Evolutionary conservation across 2,329 filamentous ascomycete genomes (phyloP).

Genomic region (Harringtonia aguacate): DNA sequence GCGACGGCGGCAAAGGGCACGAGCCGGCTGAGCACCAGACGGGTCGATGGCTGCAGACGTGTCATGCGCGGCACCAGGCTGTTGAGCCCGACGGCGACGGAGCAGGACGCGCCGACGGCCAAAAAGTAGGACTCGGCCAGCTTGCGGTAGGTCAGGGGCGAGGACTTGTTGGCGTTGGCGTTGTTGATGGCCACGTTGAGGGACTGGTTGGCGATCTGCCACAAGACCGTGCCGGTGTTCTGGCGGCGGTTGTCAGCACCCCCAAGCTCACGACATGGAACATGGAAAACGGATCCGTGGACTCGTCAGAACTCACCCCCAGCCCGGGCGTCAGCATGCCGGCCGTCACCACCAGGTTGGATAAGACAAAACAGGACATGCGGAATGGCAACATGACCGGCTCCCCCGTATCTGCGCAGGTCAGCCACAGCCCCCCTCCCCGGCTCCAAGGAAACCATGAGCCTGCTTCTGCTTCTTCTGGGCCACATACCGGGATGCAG

Average conservation of each 20-base stretch:
- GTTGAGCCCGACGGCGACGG: conserved; percentile 86
- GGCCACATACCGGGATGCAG: conserved; percentile 68
- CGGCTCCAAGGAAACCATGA: too few relatives aligned
- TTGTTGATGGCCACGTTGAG: conserved; percentile 97
- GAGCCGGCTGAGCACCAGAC: conserved; percentile 68
- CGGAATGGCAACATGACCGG: conserved; percentile 90
- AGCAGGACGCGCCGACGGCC: conserved; percentile 86
- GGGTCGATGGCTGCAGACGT: conserved; percentile 61
- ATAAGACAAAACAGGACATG: conserved; percentile 92
- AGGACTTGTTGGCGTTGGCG: conserved; percentile 96
- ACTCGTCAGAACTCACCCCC: conserved; percentile 41
- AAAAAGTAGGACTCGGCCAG: conserved; percentile 84
- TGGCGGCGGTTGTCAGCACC: conserved; percentile 20
- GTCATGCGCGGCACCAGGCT: conserved; percentile 78
- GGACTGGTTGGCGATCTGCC: conserved; percentile 95
- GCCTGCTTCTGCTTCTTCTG: too few relatives aligned
- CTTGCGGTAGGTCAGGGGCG: conserved; percentile 68
- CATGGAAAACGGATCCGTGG: too few relatives aligned
- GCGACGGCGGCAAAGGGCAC: conserved; percentile 95
- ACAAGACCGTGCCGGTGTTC: conserved; percentile 77
- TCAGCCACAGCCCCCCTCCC: too few relatives aligned
- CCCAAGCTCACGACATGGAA: background rate
- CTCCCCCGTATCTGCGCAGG: conserved; percentile 69
- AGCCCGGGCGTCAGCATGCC: conserved; percentile 94
- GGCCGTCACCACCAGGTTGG: conserved; percentile 87